Evolutionary conservation across 2,329 filamentous ascomycete species (phyloP).

Genomic region (Colletotrichum gigasporum): DNA sequence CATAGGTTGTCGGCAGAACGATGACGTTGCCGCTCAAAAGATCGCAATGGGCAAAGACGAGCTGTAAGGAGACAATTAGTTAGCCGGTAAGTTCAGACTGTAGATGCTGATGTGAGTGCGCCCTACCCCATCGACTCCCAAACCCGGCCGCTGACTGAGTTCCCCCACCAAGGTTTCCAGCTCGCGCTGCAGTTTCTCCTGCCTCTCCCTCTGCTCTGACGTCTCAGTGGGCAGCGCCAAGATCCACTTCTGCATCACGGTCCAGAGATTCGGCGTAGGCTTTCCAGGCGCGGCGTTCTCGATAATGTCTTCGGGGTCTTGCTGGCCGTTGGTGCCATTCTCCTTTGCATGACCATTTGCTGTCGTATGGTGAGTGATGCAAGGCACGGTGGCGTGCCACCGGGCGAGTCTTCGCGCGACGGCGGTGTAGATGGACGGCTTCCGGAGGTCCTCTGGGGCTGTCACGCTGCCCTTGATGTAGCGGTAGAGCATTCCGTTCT

Average conservation of each 20-base stretch:
- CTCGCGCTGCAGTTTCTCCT: constrained; percentile 77
- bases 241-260: constrained; percentile 96
- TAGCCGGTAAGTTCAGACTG: neutral
- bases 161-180: constrained; percentile 74
- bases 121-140: constrained; percentile 79
- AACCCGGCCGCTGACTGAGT: constrained; percentile 79
- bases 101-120: constrained; percentile 7
- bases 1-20: constrained; percentile 65
- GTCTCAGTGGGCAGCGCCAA: constrained; percentile 81
- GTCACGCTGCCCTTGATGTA: constrained; percentile 87
- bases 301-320: constrained; percentile 48
- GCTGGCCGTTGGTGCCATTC: constrained; percentile 37
- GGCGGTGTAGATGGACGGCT: constrained; percentile 79
- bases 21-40: constrained; percentile 97
- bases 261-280: constrained; percentile 89
- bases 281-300: constrained; percentile 70
- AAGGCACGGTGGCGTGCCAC: constrained; percentile 85
- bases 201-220: constrained; percentile 73
- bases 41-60: constrained; percentile 96
- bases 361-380: constrained; percentile 49
- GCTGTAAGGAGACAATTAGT: constrained; percentile 52
- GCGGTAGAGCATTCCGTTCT: constrained; percentile 95
- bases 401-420: constrained; percentile 87
- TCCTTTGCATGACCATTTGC: constrained; percentile 48
- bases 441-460: constrained; percentile 80